Base-by-base conservation (phyloP, 495 filamentous ascomycete species). In the Penicillium bialowiezense region DNA sequence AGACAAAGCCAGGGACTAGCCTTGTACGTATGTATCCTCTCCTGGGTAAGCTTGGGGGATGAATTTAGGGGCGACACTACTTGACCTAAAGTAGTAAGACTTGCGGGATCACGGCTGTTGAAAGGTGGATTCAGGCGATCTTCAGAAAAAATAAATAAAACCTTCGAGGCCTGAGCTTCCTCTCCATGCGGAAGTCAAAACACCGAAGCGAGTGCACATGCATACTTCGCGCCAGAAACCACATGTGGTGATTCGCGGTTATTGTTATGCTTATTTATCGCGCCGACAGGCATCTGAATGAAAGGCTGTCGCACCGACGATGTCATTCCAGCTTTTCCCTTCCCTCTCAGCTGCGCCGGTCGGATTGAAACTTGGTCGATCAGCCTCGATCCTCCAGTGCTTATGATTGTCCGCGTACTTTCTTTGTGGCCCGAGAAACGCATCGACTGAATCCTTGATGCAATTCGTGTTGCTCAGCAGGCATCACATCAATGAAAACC, bases 301-400 rank as follows among this genome's bases (percentile, higher is more conserved):
- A n/a, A n/a, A n/a, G n/a, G n/a, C n/a, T n/a, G n/a, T n/a, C n/a
- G n/a, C n/a, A n/a, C n/a, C 23, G 4, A 26, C 3, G 23, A 26
- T 26, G 23, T 26, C 23, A 26, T 48, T 17, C 23, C 23, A 23
- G 20, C 20, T 45, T 21, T n/a, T 20, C 32, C 26, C n/a, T 40
- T 32, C 29, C 10, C 28, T 18, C 26, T 44, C 50, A 46, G 41
- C 50, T 47, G 24, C 32, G 12, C 29, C 39, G 3, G 43, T 44
- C 42, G n/a, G 42, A 44, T 46, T 24, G 32, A 36, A 42, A 39
- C 31, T 38, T 50, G 52, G 45, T 36, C 45, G 41, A n/a, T n/a
- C 36, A 39, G 52, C 31, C 46, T 47, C 26, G 20, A 52, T 54
- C 28, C 39, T 28, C 34, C 33, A 41, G 32, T 23, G 45, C 33